Evolutionary conservation across 148 eudicot species (phyloP).

Genomic region (Rhododendron molle): DNA sequence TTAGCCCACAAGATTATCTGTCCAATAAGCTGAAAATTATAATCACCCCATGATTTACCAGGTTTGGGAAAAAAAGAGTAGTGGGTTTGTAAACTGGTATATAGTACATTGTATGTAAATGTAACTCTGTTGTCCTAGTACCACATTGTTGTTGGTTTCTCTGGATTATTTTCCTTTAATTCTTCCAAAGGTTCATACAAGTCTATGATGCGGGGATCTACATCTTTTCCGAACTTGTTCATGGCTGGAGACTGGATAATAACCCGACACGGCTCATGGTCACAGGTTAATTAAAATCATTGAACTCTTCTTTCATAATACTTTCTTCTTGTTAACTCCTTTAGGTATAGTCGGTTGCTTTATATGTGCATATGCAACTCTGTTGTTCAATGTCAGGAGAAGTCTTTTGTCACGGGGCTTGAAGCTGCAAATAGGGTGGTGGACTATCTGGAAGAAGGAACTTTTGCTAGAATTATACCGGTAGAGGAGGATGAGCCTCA

Average conservation of each 20-base stretch:
- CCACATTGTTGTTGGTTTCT: not conserved
- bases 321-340: not conserved
- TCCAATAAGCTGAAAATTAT: not conserved
- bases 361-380: not conserved
- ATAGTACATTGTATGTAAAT: not conserved
- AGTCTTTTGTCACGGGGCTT: slow-evolving; percentile 63
- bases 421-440: slow-evolving; percentile 79
- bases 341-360: not conserved
- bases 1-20: not conserved
- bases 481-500: slow-evolving; percentile 67
- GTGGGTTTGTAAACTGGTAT: not conserved
- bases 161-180: not conserved
- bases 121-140: not conserved
- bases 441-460: slow-evolving; percentile 57
- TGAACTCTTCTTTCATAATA: not conserved
- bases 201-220: slow-evolving; percentile 61
- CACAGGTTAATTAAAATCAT: slow-evolving; percentile 40
- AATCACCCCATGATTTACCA: not conserved
- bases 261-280: slow-evolving; percentile 73
- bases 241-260: slow-evolving; percentile 88
- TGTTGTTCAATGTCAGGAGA: slow-evolving; percentile 38
- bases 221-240: slow-evolving; percentile 67
- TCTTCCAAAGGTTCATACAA: slow-evolving; percentile 56
- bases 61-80: not conserved
- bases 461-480: slow-evolving; percentile 54